Base-by-base conservation (phyloP, 2,329 filamentous ascomycete genomes). In the Pyrenophora graminea region DNA sequence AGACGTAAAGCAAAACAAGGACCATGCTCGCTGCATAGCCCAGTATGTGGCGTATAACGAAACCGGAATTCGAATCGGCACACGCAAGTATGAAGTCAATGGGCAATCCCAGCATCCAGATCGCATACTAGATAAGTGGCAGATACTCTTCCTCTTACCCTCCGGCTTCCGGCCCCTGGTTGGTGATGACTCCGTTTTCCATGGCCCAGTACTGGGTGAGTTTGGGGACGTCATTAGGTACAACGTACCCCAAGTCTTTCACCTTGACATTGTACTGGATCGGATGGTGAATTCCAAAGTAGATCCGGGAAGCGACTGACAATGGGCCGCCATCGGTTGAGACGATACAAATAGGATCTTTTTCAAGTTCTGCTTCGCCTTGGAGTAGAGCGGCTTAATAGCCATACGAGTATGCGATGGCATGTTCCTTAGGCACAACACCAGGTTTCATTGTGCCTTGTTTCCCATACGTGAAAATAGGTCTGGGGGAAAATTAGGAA, bases 241-340 rank as follows among this genome's bases (percentile, higher is more conserved):
- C 56, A 12, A 78, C 64, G 7, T 53, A 46, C 0, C 77, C 76
- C 4, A 78, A 56, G 1, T 74, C 64, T 17, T 72, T 71, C 1
- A 76, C 74, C 44, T 74, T 77, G 32, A 76, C 61, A 45, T 78
- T 77, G 46, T 76, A 71, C 46, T 79, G 72, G 10, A 78, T 70
- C 0, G 72, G 74, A 55, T 76, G 72, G 1, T 73, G 55, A 12
- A 77, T 76, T 4, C 65, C 71, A 19, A 52, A 62, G 12, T 49
- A 58, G 2, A 62, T 59, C 2, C 59, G 39, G 9, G 56, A 77
- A 41, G 70, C 68, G 1, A 1, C 10, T 12, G 3, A 7, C 1
- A 56, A 30, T 6, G 8, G n/a, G 3, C 36, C 46, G 8, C 27
- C 40, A 9, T 25, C 5, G 6, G 15, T 38, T 39, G 48, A 49